Conservation (phyloP, 495 filamentous ascomycete genomes). For the Xylaria bambusicola region DNA sequence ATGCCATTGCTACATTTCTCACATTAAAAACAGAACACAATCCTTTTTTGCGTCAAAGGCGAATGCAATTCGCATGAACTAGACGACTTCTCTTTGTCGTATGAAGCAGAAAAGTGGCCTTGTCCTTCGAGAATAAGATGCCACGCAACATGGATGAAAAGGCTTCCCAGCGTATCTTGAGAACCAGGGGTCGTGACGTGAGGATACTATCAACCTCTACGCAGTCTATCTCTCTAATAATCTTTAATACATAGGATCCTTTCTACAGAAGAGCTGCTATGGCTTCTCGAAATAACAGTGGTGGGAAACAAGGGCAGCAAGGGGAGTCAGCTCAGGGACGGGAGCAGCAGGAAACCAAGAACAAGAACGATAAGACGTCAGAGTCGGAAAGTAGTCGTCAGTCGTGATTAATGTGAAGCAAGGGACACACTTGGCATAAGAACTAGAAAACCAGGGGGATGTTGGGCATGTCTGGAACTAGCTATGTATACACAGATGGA, state of each 20-base stretch:
- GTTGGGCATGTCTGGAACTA: too few species aligned
- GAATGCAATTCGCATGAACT: too few species aligned
- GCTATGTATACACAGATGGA: background rate
- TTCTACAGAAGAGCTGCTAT: slow-evolving; percentile 47
- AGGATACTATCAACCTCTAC: background rate
- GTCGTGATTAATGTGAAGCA: background rate
- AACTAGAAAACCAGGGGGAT: too few species aligned
- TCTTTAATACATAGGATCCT: slow-evolving; percentile 36
- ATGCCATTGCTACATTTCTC: background rate
- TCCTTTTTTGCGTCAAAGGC: too few species aligned
- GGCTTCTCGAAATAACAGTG: slow-evolving; percentile 42
- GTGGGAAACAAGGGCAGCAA: background rate
- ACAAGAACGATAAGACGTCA: background rate
- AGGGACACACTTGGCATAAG: slow-evolving; percentile 4
- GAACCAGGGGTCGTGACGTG: slow-evolving; percentile 43
- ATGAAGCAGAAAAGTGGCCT: background rate
- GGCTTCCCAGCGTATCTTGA: slow-evolving; percentile 47
- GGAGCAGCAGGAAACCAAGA: background rate
- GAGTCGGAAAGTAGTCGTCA: slow-evolving; percentile 1
- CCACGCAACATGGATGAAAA: slow-evolving; percentile 47
- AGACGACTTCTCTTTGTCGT: too few species aligned
- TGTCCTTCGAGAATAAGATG: slow-evolving; percentile 13
- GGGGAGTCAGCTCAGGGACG: background rate
- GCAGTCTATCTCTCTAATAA: slow-evolving; percentile 8
- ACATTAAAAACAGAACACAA: too few species aligned